These are phyloP conservation scores for Fragilaria crotonensis DNA, from an alignment of 108 stramenopile species.

Conservation along the genomic window DNA sequence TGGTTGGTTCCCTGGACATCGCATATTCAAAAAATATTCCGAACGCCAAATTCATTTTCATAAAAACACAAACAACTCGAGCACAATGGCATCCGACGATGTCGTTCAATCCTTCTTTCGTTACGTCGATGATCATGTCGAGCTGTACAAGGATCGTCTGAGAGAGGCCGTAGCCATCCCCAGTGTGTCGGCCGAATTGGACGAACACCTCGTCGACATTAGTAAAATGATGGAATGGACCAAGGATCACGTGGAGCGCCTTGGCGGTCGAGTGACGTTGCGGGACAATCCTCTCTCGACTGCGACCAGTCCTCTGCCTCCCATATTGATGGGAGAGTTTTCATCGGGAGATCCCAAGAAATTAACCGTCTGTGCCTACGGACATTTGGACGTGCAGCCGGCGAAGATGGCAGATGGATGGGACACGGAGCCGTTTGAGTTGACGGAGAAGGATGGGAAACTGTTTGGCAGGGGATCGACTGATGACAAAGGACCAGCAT, in stretches of 20 bases:
- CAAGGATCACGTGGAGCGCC: conserved; percentile 37
- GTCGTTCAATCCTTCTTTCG: conserved; percentile 22
- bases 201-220: conserved; percentile 56
- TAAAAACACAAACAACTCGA: no score
- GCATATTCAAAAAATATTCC: no score
- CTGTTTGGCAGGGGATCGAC: conserved; percentile 69
- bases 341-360: conserved; percentile 33
- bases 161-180: conserved; percentile 55
- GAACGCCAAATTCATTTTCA: no score
- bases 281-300: conserved; percentile 53
- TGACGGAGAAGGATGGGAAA: conserved; percentile 69
- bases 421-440: conserved; percentile 72
- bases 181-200: conserved; percentile 66
- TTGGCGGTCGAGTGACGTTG: conserved; percentile 43
- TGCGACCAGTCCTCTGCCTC: conserved; percentile 43
- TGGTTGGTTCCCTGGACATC: no score
- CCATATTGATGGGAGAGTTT: conserved; percentile 58
- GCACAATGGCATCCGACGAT: neutral
- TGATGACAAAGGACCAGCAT: conserved; percentile 82
- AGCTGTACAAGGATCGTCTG: conserved; percentile 29
- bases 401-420: conserved; percentile 69
- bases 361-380: conserved; percentile 63
- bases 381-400: conserved; percentile 78
- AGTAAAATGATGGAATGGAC: conserved; percentile 70
- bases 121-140: conserved; percentile 28